A percentile compares a stretch with the other conserved stretches of the same genome.
Conservation (phyloP, 78 protist species). For the Capsaspora owczarzaki region DNA sequence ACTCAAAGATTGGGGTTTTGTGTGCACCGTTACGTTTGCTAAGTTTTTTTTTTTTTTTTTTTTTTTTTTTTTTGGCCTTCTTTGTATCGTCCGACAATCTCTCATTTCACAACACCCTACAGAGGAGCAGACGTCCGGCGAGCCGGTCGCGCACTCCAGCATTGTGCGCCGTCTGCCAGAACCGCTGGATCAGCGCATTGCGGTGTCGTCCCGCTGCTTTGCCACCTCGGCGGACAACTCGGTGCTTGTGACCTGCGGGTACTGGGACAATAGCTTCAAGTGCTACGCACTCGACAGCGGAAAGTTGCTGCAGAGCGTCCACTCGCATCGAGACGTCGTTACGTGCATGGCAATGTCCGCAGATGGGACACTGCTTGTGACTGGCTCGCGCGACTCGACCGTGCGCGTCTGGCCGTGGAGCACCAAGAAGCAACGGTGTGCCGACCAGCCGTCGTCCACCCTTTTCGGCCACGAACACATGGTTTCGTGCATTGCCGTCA, state of each 20-base stretch:
- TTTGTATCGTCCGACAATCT: too few relatives aligned
- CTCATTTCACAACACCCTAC: too few relatives aligned
- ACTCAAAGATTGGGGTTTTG: too few relatives aligned
- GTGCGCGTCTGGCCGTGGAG: neutral
- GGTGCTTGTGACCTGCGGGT: neutral
- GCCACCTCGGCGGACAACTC: neutral
- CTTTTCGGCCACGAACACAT: neutral
- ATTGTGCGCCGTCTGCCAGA: too few relatives aligned
- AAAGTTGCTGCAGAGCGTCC: neutral
- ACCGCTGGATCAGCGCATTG: neutral
- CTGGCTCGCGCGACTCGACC: slow-evolving; percentile 2
- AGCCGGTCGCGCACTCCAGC: too few relatives aligned
- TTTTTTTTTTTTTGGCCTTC: too few relatives aligned
- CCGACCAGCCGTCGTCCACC: neutral
- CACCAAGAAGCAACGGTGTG: neutral
- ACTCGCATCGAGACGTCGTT: neutral
- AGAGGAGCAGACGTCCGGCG: too few relatives aligned
- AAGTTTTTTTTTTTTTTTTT: too few relatives aligned
- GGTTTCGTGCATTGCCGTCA: neutral
- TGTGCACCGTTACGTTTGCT: too few relatives aligned
- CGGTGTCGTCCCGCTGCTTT: neutral
- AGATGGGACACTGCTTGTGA: neutral
- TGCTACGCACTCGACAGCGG: neutral
- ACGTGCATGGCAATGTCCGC: neutral
- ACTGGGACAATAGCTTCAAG: slow-evolving; percentile 4